phyloP scores from a whole-genome alignment of 306 rosid species.

The Lupinus albus region DNA sequence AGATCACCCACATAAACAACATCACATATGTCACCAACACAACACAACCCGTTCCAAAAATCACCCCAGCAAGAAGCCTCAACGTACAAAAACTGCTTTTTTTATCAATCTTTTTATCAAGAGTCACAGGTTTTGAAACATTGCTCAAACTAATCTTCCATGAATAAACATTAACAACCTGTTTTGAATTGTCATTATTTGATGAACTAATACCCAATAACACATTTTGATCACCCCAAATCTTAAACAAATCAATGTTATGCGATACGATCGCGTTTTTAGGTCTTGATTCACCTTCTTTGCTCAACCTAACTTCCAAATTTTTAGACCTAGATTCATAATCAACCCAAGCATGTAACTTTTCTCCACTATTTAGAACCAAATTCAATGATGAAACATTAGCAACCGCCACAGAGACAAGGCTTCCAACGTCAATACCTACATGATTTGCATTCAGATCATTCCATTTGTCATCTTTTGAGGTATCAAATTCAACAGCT shows the following conservation, averaged over 20 bases:
- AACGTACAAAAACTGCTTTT: slow-evolving; percentile 31
- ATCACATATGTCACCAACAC: slow-evolving; percentile 57
- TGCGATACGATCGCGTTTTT: slow-evolving; percentile 48
- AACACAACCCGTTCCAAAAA: slow-evolving; percentile 62
- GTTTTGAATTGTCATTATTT: slow-evolving; percentile 44
- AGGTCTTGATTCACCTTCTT: slow-evolving; percentile 52
- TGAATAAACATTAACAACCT: slow-evolving; percentile 56
- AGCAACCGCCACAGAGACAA: slow-evolving; percentile 41
- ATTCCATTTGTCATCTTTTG: slow-evolving; percentile 38
- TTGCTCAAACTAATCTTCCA: slow-evolving; percentile 56
- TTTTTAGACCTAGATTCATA: slow-evolving; percentile 51
- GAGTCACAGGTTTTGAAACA: slow-evolving; percentile 50
- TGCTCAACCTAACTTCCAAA: slow-evolving; percentile 58
- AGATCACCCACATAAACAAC: slow-evolving; percentile 65
- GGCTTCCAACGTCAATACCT: slow-evolving; percentile 54
- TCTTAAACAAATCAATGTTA: slow-evolving; percentile 50
- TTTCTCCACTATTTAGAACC: slow-evolving; percentile 50
- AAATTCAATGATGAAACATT: slow-evolving; percentile 40
- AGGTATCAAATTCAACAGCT: slow-evolving; percentile 56
- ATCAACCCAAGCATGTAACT: slow-evolving; percentile 69
- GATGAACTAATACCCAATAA: slow-evolving; percentile 59
- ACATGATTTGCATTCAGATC: slow-evolving; percentile 50
- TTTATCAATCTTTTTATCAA: slow-evolving; percentile 36
- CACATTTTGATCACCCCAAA: slow-evolving; percentile 53
- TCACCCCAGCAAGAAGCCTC: slow-evolving; percentile 60